Evolutionary conservation across 495 filamentous ascomycete species (phyloP).

Genomic region (Barbatosphaeria neglecta): DNA sequence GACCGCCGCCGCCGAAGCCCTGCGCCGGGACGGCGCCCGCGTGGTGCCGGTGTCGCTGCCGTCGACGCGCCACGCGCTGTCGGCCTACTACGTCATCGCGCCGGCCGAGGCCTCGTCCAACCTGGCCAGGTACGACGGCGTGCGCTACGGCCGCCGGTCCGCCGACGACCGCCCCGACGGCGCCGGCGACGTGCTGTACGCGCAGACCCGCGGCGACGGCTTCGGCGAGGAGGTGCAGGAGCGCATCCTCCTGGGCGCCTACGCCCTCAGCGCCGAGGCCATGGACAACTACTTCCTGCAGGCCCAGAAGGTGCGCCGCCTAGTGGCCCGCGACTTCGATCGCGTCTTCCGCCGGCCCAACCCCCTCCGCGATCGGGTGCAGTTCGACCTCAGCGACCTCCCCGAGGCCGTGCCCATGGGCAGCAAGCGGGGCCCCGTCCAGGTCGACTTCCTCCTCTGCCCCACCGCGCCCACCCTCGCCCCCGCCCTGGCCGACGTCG

Average conservation of each 20-base stretch:
- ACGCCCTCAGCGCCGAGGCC: constrained; percentile 77
- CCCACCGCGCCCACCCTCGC: constrained; percentile 75
- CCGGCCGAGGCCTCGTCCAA: constrained; percentile 95
- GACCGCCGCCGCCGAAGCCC: constrained; percentile 41
- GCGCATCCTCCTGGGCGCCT: constrained; percentile 81
- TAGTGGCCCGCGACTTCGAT: constrained; percentile 81
- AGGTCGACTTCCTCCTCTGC: constrained; percentile 78
- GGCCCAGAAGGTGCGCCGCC: constrained; percentile 74
- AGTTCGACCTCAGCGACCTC: constrained; percentile 35
- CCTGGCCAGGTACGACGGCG: constrained; percentile 92
- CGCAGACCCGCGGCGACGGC: constrained; percentile 54
- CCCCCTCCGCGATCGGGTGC: constrained; percentile 41
- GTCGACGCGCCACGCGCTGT: constrained; percentile 69
- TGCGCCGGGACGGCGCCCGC: constrained; percentile 53
- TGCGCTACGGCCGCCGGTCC: constrained; percentile 65
- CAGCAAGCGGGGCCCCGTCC: constrained; percentile 31
- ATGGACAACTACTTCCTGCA: constrained; percentile 96
- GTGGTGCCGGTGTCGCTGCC: constrained; percentile 73
- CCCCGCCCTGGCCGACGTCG: constrained; percentile 47
- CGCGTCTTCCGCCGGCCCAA: constrained; percentile 57
- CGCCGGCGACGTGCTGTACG: constrained; percentile 50
- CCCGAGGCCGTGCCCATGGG: constrained; percentile 25
- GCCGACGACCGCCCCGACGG: constrained; percentile 21
- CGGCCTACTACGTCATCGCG: constrained; percentile 90
- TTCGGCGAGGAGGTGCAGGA: constrained; percentile 80